These are phyloP conservation scores for Yarrowia deformans DNA, from an alignment of 805 yeast species.

Conservation along the genomic window DNA sequence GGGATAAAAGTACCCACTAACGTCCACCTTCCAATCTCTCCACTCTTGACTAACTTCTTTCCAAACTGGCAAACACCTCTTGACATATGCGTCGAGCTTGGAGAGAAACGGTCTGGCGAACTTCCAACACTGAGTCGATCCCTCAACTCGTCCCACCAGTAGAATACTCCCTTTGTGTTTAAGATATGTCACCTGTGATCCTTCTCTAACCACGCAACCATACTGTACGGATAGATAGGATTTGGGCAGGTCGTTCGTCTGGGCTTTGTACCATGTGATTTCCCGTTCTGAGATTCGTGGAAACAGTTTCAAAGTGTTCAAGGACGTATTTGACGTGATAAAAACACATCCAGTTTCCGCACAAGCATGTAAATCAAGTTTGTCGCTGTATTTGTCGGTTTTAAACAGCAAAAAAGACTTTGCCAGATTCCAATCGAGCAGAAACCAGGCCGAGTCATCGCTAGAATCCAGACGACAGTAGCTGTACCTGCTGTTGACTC, in stretches of 20 bases:
- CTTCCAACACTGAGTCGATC: slow-evolving; percentile 15
- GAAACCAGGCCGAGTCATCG: slow-evolving; percentile 31
- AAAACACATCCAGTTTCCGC: slow-evolving; percentile 1
- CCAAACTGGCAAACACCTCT: slow-evolving; percentile 7
- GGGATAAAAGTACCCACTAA: slow-evolving; percentile 16
- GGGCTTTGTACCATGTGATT: slow-evolving; percentile 15
- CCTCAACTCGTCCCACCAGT: slow-evolving; percentile 24
- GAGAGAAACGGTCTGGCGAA: slow-evolving; percentile 24
- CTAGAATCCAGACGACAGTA: slow-evolving; percentile 8
- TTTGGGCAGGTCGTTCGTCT: not conserved
- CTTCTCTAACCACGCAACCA: slow-evolving; percentile 25
- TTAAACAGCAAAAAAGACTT: slow-evolving; percentile 18
- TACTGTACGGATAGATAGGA: not conserved
- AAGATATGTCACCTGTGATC: not conserved
- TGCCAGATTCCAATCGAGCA: slow-evolving; percentile 17
- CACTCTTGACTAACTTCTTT: slow-evolving; percentile 8
- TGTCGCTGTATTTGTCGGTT: slow-evolving; percentile 29
- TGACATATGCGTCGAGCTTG: slow-evolving; percentile 14
- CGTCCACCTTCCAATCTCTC: slow-evolving; percentile 19
- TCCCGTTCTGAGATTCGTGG: not conserved
- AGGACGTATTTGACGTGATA: not conserved
- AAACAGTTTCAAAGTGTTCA: not conserved
- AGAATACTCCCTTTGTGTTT: slow-evolving; percentile 19
- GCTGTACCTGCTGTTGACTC: slow-evolving; percentile 8
- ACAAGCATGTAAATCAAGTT: slow-evolving; percentile 1